Conservation (phyloP, 192 early-diverging fungal genomes). For the Coemansia javaensis region DNA sequence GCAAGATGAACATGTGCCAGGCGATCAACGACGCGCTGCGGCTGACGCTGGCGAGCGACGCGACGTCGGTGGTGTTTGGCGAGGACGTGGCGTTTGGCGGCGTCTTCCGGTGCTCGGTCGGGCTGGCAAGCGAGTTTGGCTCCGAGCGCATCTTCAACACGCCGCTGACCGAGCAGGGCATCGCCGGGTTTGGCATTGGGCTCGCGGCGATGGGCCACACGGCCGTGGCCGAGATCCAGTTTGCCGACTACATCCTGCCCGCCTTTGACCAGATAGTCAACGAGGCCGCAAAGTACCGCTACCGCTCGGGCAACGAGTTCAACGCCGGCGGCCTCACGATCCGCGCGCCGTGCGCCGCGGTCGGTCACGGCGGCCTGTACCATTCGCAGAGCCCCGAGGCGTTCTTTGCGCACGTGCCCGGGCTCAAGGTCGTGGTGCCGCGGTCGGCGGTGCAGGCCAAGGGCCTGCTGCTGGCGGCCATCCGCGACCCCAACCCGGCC, state of each 20-base stretch:
- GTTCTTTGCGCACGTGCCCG: slow-evolving; percentile 92
- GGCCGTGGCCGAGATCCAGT: slow-evolving; percentile 97
- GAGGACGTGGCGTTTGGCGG: slow-evolving; percentile 98
- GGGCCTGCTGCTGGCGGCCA: slow-evolving; percentile 82
- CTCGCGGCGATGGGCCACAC: slow-evolving; percentile 92
- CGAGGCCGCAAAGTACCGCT: slow-evolving; percentile 96
- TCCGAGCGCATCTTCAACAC: slow-evolving; percentile 94
- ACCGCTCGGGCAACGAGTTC: slow-evolving; percentile 90
- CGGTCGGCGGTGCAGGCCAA: slow-evolving; percentile 93
- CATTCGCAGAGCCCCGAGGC: slow-evolving; percentile 94
- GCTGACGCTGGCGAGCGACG: slow-evolving; percentile 78
- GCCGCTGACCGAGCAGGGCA: slow-evolving; percentile 91
- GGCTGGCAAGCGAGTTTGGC: slow-evolving; percentile 86
- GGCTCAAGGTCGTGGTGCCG: slow-evolving; percentile 89
- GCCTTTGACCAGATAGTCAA: slow-evolving; percentile 98
- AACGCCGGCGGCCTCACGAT: slow-evolving; percentile 86
- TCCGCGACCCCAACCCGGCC: slow-evolving; percentile 90
- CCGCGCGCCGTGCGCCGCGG: slow-evolving; percentile 85
- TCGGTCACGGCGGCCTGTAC: slow-evolving; percentile 96
- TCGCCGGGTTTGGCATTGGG: slow-evolving; percentile 93
- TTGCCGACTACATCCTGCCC: slow-evolving; percentile 97
- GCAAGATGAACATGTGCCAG: slow-evolving; percentile 90
- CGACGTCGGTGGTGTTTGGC: slow-evolving; percentile 90
- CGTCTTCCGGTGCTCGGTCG: slow-evolving; percentile 92
- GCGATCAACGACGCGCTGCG: slow-evolving; percentile 93